phyloP scores from a whole-genome alignment of 768 basidiomycete genomes.

The Bullera alba region DNA sequence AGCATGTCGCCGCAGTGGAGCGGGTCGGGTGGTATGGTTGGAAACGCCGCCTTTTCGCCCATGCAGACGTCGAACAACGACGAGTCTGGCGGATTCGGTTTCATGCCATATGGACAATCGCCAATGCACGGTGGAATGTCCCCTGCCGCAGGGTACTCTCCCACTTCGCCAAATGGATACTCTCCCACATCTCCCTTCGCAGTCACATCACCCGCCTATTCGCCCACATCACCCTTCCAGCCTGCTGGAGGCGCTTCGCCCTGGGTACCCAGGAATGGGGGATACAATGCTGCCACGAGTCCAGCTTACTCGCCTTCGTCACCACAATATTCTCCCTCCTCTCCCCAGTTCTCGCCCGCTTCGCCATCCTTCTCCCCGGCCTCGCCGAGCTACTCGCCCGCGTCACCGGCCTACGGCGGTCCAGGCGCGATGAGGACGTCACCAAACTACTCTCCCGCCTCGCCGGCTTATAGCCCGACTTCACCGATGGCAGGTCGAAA shows the following conservation, averaged over 20 bases:
- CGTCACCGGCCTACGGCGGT: conserved; percentile 42
- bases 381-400: conserved; percentile 46
- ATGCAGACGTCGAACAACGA: conserved; percentile 80
- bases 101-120: conserved; percentile 70
- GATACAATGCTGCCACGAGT: conserved; percentile 47
- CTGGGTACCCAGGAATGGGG: conserved; percentile 67
- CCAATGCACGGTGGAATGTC: conserved; percentile 61
- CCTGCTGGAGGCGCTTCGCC: conserved; percentile 83
- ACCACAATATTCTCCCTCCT: conserved; percentile 41
- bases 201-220: conserved; percentile 56
- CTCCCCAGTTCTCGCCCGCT: conserved; percentile 40
- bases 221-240: conserved; percentile 76
- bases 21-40: conserved; percentile 68
- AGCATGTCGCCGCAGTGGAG: conserved; percentile 76
- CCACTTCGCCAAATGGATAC: conserved; percentile 38
- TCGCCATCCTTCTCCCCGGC: conserved; percentile 41
- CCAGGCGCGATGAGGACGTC: background rate
- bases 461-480: conserved; percentile 39
- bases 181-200: conserved; percentile 67
- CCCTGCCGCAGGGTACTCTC: conserved; percentile 38
- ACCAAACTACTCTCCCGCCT: conserved; percentile 38
- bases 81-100: conserved; percentile 66
- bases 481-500: conserved; percentile 31
- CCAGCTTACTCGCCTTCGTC: conserved; percentile 43
- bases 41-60: conserved; percentile 89